These are phyloP conservation scores for Rugosomyces carneus DNA, from an alignment of 1,284 basidiomycete genomes.

Conservation along the genomic window DNA sequence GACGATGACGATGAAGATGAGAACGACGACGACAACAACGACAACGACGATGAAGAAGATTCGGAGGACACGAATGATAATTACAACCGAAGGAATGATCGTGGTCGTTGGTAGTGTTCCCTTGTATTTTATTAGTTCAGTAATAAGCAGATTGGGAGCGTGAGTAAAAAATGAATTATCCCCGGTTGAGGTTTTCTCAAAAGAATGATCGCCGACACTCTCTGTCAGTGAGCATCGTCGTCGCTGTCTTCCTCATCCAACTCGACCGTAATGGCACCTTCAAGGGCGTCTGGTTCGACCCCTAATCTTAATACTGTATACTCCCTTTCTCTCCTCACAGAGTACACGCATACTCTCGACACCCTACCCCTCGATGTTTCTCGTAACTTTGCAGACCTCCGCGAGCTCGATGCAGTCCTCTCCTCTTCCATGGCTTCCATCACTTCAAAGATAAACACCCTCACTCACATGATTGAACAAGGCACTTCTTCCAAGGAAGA, in stretches of 20 bases:
- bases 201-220: constrained; percentile 6
- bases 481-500: constrained; percentile 65
- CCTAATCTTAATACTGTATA: constrained; percentile 41
- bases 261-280: constrained; percentile 15
- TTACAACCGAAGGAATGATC: too few species aligned
- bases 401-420: constrained; percentile 96
- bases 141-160: too few species aligned
- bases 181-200: constrained; percentile 13
- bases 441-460: constrained; percentile 68
- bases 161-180: constrained; percentile 19
- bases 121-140: too few species aligned
- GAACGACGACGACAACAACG: too few species aligned
- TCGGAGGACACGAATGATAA: too few species aligned
- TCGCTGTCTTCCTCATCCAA: constrained; percentile 8
- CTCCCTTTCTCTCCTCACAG: constrained; percentile 64
- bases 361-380: constrained; percentile 93
- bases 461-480: constrained; percentile 76
- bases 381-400: constrained; percentile 89
- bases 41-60: too few species aligned
- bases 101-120: too few species aligned
- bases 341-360: constrained; percentile 91
- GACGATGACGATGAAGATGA: too few species aligned
- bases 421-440: constrained; percentile 80
- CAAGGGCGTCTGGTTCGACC: constrained; percentile 15
- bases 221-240: constrained; percentile 10